Percentiles rank a stretch among this genome's conserved stretches.
Conservation (phyloP, 1,139 yeast genomes). For the Blastobotrys buckinghamii region DNA sequence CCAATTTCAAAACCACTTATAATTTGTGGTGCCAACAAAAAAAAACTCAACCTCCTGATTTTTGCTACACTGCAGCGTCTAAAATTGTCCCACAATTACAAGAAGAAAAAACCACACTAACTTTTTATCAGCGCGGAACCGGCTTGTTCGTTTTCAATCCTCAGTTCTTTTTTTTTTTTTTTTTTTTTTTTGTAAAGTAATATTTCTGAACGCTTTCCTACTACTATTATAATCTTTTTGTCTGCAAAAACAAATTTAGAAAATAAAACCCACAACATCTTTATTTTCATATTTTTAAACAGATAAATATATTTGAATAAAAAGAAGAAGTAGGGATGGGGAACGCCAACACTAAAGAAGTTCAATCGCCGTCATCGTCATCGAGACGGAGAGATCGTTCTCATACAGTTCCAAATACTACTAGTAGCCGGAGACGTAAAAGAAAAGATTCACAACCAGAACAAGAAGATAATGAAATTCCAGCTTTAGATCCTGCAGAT, state of each 20-base stretch:
- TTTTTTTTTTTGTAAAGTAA: not conserved
- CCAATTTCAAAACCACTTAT: too few species aligned
- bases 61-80: not conserved
- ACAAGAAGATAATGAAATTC: conserved; percentile 1
- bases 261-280: not conserved
- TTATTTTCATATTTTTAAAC: too few species aligned
- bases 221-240: not conserved
- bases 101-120: not conserved
- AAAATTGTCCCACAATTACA: not conserved
- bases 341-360: conserved; percentile 15
- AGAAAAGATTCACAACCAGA: not conserved
- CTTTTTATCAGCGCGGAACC: too few species aligned
- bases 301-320: not conserved
- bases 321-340: conserved; percentile 10
- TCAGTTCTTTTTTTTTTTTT: not conserved
- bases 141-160: too few species aligned
- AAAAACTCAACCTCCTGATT: not conserved
- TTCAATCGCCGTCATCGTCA: conserved; percentile 3
- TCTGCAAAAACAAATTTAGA: not conserved
- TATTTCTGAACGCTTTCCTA: too few species aligned
- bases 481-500: conserved; percentile 34
- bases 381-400: conserved; percentile 5
- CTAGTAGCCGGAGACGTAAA: conserved; percentile 1
- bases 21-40: too few species aligned
- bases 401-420: conserved; percentile 1